These are phyloP conservation scores for Chaetothyriales sp. DNA, from an alignment of 2,329 filamentous ascomycete genomes.

Conservation along the genomic window DNA sequence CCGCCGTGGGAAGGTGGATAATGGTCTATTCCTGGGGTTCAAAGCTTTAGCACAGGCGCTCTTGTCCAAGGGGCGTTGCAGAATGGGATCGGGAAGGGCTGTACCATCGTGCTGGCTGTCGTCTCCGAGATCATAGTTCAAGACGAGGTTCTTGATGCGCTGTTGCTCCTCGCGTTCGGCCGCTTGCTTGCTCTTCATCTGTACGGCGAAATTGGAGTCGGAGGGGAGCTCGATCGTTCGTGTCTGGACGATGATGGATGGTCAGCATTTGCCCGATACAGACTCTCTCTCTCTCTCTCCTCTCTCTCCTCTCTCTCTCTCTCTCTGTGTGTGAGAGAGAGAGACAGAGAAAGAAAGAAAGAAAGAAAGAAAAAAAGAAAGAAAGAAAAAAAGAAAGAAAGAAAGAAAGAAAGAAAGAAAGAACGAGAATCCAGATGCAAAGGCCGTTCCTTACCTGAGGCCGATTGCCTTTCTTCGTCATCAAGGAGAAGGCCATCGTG, in stretches of 20 bases:
- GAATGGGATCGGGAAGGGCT: conserved; percentile 31
- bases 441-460: conserved; percentile 54
- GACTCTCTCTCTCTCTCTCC: no score
- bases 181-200: conserved; percentile 90
- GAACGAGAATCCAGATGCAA: neutral
- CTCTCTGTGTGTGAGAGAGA: no score
- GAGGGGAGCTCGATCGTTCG: conserved; percentile 74
- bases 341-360: no score
- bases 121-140: conserved; percentile 90
- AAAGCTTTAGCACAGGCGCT: conserved; percentile 24
- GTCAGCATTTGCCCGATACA: conserved; percentile 6
- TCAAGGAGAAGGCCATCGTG: conserved; percentile 92
- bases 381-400: no score
- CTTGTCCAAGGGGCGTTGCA: conserved; percentile 14
- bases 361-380: no score
- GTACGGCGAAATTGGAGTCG: conserved; percentile 86
- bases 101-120: conserved; percentile 70
- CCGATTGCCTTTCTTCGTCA: conserved; percentile 91
- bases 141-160: conserved; percentile 91
- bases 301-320: no score
- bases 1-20: conserved; percentile 24
- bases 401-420: no score
- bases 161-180: conserved; percentile 93
- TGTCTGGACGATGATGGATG: conserved; percentile 53
- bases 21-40: conserved; percentile 28